Evolutionary conservation across 1,284 basidiomycete species (phyloP).

Genomic region (Papiliotrema fonsecae): DNA sequence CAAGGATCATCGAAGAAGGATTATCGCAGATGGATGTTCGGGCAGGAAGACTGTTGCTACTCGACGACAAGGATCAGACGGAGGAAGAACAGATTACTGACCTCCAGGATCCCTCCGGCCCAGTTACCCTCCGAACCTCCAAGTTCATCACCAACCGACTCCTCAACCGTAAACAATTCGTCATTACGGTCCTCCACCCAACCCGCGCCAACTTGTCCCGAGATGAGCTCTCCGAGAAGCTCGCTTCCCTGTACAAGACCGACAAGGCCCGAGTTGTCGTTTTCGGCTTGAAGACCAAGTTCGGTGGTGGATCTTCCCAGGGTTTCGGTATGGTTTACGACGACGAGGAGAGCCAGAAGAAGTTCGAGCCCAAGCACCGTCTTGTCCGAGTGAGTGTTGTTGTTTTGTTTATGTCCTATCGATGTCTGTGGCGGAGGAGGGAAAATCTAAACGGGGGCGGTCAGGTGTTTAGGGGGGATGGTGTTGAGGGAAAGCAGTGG

Average conservation of each 20-base stretch:
- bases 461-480: no score
- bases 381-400: conserved; percentile 75
- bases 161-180: conserved; percentile 79
- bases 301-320: conserved; percentile 97
- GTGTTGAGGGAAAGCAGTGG: no score
- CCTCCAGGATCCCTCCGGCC: conserved; percentile 67
- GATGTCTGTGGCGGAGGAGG: no score
- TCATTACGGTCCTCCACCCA: conserved; percentile 94
- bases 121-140: conserved; percentile 94
- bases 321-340: conserved; percentile 99
- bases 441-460: no score
- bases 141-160: conserved; percentile 99
- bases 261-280: conserved; percentile 59
- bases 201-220: conserved; percentile 92
- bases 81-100: no score
- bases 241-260: conserved; percentile 66
- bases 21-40: no score
- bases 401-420: background rate
- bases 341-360: conserved; percentile 87
- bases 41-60: no score
- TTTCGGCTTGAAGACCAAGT: conserved; percentile 76
- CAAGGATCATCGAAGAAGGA: no score
- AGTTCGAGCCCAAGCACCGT: conserved; percentile 96
- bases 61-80: no score
- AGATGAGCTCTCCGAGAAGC: conserved; percentile 87